Evolutionary conservation across 169 alveolate species (phyloP), one percentile per base, ranked within the genome.

Genomic region (Plasmodium falciparum): DNA sequence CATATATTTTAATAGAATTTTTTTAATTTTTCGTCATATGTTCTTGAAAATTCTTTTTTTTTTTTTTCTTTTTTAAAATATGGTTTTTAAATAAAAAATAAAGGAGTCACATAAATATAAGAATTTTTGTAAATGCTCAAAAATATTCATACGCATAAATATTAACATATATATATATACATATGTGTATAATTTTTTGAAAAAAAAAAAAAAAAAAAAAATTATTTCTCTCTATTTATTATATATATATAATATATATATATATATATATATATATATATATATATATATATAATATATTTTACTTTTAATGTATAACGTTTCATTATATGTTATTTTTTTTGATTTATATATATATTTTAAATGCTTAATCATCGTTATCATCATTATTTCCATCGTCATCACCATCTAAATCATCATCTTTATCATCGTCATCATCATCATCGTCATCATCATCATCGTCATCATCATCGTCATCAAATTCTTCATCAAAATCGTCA

Each of bases 401-500:
- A 9, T 76, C 91, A 5, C 62, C 83, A 29, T 85, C 88, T 52
- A 33, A 33, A 22, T 63, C 88, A 49, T 72, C 92, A 6, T 88
- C 92, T 9, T 72, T 80, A 8, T 88, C 88, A 0, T 75, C 66
- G 0, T 74, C 76, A 0, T 73, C 78, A n/a, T 88, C 92, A 7
- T 88, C 92, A 15, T 88, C 92, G 0, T 88, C 89, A 50, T 88
- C 88, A 7, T 88, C 92, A 26, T 88, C 85, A 9, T 88, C 92
- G 0, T 88, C 89, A 2, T 74, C 92, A 59, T 88, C 92, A 8
- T 88, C 92, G 39, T 88, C 92, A 61, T 88, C 80, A 73, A 63
- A 93, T 33, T 88, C 95, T 45, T 88, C 97, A 20, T 89, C 86
- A 70, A 93, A 93, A 45, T 92, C 95, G 52, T 93, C 96, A 43